Evolutionary conservation across 1,284 basidiomycete genomes (phyloP), one percentile per base, ranked within the genome.

Genomic region (Fomitopsis betulina): DNA sequence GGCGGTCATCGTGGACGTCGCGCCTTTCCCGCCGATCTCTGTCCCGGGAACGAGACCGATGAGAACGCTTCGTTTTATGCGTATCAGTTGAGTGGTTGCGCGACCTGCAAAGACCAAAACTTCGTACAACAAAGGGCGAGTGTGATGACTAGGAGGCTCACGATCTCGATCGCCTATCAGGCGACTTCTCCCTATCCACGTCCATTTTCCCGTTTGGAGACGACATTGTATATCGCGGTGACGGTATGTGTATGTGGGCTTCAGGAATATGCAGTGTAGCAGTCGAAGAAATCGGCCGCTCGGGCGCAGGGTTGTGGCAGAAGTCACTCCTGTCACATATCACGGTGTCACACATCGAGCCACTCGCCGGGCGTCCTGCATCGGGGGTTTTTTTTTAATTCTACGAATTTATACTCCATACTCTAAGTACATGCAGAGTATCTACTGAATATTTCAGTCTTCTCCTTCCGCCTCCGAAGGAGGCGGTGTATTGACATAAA

Each of bases 11-110:
- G 40, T 56, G 40, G 37, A 73, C 74, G 45, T 73, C 74, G 40
- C 72, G 65, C 40, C 71, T 69, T 37, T 74, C 70, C 6, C 63
- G 62, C 42, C 66, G 67, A 49, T 87, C 86, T 62, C 79, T 76
- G 27, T 82, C 80, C 43, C 74, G 74, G 38, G 89, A 91, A 54
- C 75, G 74, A 23, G 90, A 91, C 60, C 84, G 79, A 66, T 89
- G 87, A 45, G 89, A 91, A 60, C 80, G 80, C 64, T 78, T 80
- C 35, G 87, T 89, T 51, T 81, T 82, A 63, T 84, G 81, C 21
- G 88, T 91, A 67, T 90, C 89, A 43, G 83, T 83, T 13, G 88
- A 91, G 68, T 82, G 82, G 68, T 85, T 85, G 63, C 85, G 83
- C 63, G 85, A 84, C 56, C 85, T 88, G 62, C 47, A 57, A n/a